Conservation (phyloP, 805 yeast genomes). For the Candida insectorum region DNA sequence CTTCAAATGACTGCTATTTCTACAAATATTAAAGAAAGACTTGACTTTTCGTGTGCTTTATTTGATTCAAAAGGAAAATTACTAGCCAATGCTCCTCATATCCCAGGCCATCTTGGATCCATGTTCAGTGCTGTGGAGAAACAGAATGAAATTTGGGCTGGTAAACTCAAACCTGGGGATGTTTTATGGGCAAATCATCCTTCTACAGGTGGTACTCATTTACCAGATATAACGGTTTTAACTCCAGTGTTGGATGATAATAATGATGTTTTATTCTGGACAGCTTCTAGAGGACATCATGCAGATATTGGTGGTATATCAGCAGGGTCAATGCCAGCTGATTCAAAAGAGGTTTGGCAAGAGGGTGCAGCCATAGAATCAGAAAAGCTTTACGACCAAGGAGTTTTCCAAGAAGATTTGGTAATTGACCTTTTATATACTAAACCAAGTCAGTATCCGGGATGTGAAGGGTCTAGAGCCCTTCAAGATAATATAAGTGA, state of each 20-base stretch:
- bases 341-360: constrained; percentile 11
- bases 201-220: constrained; percentile 32
- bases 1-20: constrained; percentile 42
- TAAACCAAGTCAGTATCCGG: constrained; percentile 15
- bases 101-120: constrained; percentile 42
- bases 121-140: constrained; percentile 42
- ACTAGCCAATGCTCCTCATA: constrained; percentile 44
- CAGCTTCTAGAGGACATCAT: constrained; percentile 16
- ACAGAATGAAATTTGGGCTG: constrained; percentile 36
- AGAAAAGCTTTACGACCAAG: constrained; percentile 11
- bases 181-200: constrained; percentile 35
- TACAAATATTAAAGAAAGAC: constrained; percentile 39
- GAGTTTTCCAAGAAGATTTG: constrained; percentile 12
- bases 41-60: constrained; percentile 41
- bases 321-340: constrained; percentile 12
- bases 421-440: constrained; percentile 20
- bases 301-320: constrained; percentile 16
- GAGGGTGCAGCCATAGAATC: constrained; percentile 15
- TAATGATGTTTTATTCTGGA: constrained; percentile 43
- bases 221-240: constrained; percentile 69
- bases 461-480: constrained; percentile 12
- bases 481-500: constrained; percentile 34
- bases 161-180: constrained; percentile 35
- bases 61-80: constrained; percentile 37
- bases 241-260: constrained; percentile 62